phyloP scores from a whole-genome alignment of 495 filamentous ascomycete genomes.

The Penicillium cosmopolitanum region DNA sequence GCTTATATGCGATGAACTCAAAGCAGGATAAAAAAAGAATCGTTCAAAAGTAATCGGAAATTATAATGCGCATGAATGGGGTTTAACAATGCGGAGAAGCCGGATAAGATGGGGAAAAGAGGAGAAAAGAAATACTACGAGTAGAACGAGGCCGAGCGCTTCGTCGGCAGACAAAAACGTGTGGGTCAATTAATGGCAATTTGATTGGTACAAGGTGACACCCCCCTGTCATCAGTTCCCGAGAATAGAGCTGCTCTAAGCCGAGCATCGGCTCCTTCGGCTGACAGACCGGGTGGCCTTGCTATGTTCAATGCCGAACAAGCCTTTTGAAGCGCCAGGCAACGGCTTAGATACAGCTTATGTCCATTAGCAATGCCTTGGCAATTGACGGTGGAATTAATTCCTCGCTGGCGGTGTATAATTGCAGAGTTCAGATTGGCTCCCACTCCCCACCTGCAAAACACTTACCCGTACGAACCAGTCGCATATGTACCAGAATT shows the following conservation, averaged over 20 bases:
- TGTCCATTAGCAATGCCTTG: neutral
- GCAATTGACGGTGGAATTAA: neutral
- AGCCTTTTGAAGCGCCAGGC: neutral
- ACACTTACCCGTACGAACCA: slow-evolving; percentile 3
- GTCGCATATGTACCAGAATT: too few relatives aligned
- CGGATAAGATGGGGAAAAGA: neutral
- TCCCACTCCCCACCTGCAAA: slow-evolving; percentile 10
- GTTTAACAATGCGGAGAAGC: neutral
- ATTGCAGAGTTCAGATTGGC: neutral
- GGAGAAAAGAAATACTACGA: neutral
- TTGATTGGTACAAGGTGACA: neutral
- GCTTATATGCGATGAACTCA: neutral
- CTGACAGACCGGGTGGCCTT: neutral
- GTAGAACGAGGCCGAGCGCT: neutral
- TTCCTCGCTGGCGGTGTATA: neutral
- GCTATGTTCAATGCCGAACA: neutral
- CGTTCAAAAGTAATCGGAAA: neutral
- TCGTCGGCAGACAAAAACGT: neutral
- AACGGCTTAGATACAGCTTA: neutral
- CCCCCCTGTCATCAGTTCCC: neutral
- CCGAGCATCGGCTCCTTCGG: neutral
- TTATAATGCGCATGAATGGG: neutral
- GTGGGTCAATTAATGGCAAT: neutral
- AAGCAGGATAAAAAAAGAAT: neutral
- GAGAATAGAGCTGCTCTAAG: neutral